Evolutionary conservation across 208 protist genomes (phyloP), one percentile per base, ranked within the genome.

Genomic region (Leishmania arabica): DNA sequence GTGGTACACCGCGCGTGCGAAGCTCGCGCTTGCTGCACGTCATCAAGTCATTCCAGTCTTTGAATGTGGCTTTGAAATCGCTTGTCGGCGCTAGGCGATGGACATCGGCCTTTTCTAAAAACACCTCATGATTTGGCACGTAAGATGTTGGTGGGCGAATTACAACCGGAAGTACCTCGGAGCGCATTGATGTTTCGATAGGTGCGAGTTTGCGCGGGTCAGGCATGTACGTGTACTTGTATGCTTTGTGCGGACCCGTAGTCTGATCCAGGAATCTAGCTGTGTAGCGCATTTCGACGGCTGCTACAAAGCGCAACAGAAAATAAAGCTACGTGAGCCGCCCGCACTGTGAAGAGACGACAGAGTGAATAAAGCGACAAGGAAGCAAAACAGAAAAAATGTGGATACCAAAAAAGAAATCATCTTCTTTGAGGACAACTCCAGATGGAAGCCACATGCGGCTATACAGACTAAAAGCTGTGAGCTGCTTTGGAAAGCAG

Each of bases 161-260:
- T 2, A 91, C 92, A 71, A 94, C 75, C 17, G 95, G 95, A 56
- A 97, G 85, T 72, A 98, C 84, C 79, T 98, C 93, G 21, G 84
- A 89, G 0, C 92, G 84, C 78, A 92, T 86, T 34, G 91, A 92
- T 40, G 90, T 91, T 78, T 98, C 95, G 77, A 98, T 98, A 2
- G 95, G 94, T n/a, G 94, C 91, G 7, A 98, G 78, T 74, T 98
- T 98, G 21, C 95, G 80, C 8, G 95, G 95, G 84, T 98, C 95
- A 2, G 95, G 95, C 89, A 98, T 94, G 78, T 98, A 98, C 0
- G 92, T 94, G 84, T 98, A 98, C 81, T 97, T 98, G 84, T 98
- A 98, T 24, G 92, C 88, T 81, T 98, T 98, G 78, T 97, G 94
- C 2, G 95, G 93, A 68, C 93, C 93, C 85, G 76, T 80, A 8